Conservation (phyloP, 441 rosid genomes). For the Metrosideros polymorpha region DNA sequence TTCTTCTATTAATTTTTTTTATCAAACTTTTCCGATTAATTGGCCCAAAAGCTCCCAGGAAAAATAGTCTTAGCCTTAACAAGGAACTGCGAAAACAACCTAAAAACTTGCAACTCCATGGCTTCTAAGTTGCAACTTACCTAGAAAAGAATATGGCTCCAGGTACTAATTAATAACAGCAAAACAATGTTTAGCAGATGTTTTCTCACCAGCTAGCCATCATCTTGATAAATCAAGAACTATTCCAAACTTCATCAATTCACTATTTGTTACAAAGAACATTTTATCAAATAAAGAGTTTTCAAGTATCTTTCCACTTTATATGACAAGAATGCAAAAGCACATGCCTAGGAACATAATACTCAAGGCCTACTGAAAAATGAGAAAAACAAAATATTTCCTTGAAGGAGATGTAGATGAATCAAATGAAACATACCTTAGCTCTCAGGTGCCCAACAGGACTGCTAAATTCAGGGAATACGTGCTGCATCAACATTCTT, state of each 20-base stretch:
- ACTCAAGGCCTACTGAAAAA: neutral
- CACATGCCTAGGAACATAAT: neutral
- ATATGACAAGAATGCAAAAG: neutral
- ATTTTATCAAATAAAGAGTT: neutral
- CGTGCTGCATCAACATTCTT: slow-evolving; percentile 94
- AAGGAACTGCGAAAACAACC: neutral
- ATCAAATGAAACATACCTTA: slow-evolving; percentile 40
- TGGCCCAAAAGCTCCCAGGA: neutral
- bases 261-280: neutral
- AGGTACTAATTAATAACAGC: neutral
- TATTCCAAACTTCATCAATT: neutral
- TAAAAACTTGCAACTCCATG: neutral
- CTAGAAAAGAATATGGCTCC: neutral
- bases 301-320: neutral
- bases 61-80: neutral
- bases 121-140: neutral
- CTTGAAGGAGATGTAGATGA: neutral
- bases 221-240: neutral
- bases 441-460: slow-evolving; percentile 98
- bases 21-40: neutral
- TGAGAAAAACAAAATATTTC: neutral
- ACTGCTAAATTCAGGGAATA: slow-evolving; percentile 90
- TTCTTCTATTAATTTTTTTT: neutral
- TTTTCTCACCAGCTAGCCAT: neutral
- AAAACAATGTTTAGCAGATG: neutral